Evolutionary conservation across 768 basidiomycete species (phyloP).

Genomic region (Trametes elegans): DNA sequence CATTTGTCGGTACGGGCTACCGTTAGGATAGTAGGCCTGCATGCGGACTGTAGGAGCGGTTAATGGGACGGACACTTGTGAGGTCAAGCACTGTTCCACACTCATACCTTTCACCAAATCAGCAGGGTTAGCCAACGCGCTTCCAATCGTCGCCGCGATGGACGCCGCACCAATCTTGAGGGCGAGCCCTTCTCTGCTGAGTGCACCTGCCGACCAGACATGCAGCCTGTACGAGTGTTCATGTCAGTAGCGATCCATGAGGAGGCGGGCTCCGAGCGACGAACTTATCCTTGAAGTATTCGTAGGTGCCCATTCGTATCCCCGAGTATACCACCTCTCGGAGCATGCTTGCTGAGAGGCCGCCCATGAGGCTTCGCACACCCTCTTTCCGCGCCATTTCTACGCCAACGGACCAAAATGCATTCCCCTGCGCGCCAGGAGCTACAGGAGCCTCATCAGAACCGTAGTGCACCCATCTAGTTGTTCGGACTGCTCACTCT

Average conservation of each 20-base stretch:
- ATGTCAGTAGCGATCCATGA: background rate
- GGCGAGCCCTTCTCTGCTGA: slow-evolving; percentile 31
- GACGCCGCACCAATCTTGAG: slow-evolving; percentile 35
- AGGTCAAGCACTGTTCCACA: background rate
- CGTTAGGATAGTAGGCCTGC: slow-evolving; percentile 36
- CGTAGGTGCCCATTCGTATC: slow-evolving; percentile 36
- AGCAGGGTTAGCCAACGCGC: slow-evolving; percentile 35
- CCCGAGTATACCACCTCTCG: slow-evolving; percentile 37
- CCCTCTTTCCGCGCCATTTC: slow-evolving; percentile 36
- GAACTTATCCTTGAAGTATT: slow-evolving; percentile 37
- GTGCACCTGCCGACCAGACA: slow-evolving; percentile 23
- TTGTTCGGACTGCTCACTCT: slow-evolving; percentile 19
- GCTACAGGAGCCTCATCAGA: too few relatives aligned
- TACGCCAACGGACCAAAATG: slow-evolving; percentile 35
- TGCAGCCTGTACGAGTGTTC: slow-evolving; percentile 20
- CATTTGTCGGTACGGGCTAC: slow-evolving; percentile 32
- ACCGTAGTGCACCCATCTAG: background rate
- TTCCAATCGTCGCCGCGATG: slow-evolving; percentile 33
- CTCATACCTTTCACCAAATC: slow-evolving; percentile 39
- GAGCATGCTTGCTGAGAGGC: slow-evolving; percentile 35
- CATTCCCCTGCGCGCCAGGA: slow-evolving; percentile 28
- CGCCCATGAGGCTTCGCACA: slow-evolving; percentile 30
- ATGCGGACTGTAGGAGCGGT: slow-evolving; percentile 32
- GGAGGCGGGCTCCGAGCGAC: slow-evolving; percentile 2
- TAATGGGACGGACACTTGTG: background rate